Percentiles rank a stretch among this genome's conserved stretches.
Conservation (phyloP, 352 stramenopile genomes). For the Saprolegnia diclina region DNA sequence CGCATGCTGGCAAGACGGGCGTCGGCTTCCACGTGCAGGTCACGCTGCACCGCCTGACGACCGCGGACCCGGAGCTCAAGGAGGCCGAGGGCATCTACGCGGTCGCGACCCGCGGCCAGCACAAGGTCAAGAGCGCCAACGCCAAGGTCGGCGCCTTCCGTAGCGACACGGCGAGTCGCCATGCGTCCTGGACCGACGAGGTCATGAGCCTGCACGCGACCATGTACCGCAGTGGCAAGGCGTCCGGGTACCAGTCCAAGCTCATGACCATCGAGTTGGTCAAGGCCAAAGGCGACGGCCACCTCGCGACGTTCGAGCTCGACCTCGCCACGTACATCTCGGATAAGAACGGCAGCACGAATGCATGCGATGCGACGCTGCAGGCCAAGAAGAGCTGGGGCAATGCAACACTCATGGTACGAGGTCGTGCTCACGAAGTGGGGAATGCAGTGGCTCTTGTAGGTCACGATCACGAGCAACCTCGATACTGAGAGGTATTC, state of each 20-base stretch:
- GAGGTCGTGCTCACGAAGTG: neutral
- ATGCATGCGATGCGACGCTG: neutral
- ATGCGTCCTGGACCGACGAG: conserved; percentile 9
- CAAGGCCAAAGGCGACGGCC: neutral
- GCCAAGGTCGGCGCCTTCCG: neutral
- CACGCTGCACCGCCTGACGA: conserved; percentile 16
- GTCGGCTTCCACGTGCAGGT: conserved; percentile 19
- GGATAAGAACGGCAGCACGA: conserved; percentile 11
- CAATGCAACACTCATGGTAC: conserved; percentile 20
- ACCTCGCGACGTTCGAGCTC: conserved; percentile 18
- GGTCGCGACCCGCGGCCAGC: conserved; percentile 3
- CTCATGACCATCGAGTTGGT: conserved; percentile 13
- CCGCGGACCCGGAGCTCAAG: neutral
- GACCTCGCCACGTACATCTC: conserved; percentile 18
- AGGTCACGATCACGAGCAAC: conserved; percentile 5
- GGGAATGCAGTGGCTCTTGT: neutral
- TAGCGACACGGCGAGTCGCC: neutral
- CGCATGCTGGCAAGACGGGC: conserved; percentile 20
- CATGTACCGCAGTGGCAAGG: conserved; percentile 21
- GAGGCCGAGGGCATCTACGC: conserved; percentile 17
- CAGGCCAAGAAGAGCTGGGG: conserved; percentile 20
- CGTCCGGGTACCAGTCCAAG: conserved; percentile 12
- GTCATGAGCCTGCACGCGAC: conserved; percentile 9
- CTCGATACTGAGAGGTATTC: conserved; percentile 7
- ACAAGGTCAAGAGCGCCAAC: conserved; percentile 13